Evolutionary conservation across 768 basidiomycete species (phyloP), one percentile per base, ranked within the genome.

Genomic region (Tylopilus cervinicoccineus): DNA sequence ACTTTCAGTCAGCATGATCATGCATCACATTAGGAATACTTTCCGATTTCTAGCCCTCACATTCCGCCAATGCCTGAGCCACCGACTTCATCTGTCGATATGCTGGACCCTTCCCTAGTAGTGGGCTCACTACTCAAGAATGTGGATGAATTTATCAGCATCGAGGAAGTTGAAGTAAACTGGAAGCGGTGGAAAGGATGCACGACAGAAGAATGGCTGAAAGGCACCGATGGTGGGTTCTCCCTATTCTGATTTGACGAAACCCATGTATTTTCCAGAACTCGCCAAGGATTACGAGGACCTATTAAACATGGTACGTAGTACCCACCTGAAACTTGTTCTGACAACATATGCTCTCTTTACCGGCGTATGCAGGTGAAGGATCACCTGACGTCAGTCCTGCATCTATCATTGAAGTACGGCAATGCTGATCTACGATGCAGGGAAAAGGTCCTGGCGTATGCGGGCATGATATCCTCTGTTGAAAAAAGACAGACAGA

Each of bases 181-280:
- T 59, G 64, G 51, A 64, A 56, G 33, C 55, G 51, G 43, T 66
- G 66, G 66, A 58, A 37, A 32, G 57, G 55, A 12, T 64, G 65
- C 29, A 54, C 64, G 9, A 60, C 38, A 31, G 65, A 66, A 17
- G 64, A 66, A 40, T 66, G 65, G 66, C 19, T 68, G 20, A 59
- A 62, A 43, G 65, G 57, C 17, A 48, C 56, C 17, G 66, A 68
- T 16, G 55, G 65, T 68, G n/a, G 43, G 62, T 46, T 38, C 26
- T 28, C 14, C 22, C 5, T 28, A 32, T 20, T 17, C 19, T 38
- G 34, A 24, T 20, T 13, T 5, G 19, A 38, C 9, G 5, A 28
- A 24, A 27, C 50, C 45, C 22, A 58, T 24, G 7, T 14, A 33
- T 33, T 41, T n/a, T 33, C 29, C 43, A 64, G 65, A 50, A 47